These are phyloP conservation scores for Leishmania guyanensis DNA, from an alignment of 208 protist genomes.

Conservation along the genomic window DNA sequence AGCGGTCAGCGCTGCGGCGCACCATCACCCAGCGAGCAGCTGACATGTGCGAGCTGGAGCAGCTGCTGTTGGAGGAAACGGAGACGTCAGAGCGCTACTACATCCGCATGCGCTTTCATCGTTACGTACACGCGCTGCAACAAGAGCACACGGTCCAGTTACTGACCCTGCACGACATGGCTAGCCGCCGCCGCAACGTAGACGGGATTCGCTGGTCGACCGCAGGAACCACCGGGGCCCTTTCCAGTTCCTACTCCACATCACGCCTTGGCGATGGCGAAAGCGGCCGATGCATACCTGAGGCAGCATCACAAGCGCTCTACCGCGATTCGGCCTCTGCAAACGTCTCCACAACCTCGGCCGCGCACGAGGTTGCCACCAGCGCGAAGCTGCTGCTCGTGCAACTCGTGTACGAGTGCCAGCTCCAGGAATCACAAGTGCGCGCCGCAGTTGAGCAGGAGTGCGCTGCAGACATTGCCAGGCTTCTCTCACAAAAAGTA, in stretches of 20 bases:
- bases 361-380: slow-evolving; percentile 1
- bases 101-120: slow-evolving; percentile 59
- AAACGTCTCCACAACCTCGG: neutral
- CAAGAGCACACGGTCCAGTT: slow-evolving; percentile 29
- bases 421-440: slow-evolving; percentile 34
- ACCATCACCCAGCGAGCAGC: slow-evolving; percentile 23
- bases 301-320: neutral
- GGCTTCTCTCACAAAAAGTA: slow-evolving; percentile 20
- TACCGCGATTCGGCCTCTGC: neutral
- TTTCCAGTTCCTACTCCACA: neutral
- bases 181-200: neutral
- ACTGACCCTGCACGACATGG: slow-evolving; percentile 20
- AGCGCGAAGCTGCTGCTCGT: neutral
- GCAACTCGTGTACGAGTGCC: slow-evolving; percentile 41
- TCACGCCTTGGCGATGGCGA: neutral
- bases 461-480: slow-evolving; percentile 6
- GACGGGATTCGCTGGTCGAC: slow-evolving; percentile 6
- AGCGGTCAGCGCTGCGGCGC: slow-evolving; percentile 43
- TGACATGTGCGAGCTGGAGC: slow-evolving; percentile 69
- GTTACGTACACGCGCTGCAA: slow-evolving; percentile 38
- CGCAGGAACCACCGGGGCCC: neutral
- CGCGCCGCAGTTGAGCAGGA: slow-evolving; percentile 42
- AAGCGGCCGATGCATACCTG: neutral
- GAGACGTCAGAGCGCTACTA: slow-evolving; percentile 78
- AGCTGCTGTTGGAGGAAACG: slow-evolving; percentile 75